Base-by-base conservation (phyloP, 108 stramenopile genomes). In the Stephanodiscus minutulus region DNA sequence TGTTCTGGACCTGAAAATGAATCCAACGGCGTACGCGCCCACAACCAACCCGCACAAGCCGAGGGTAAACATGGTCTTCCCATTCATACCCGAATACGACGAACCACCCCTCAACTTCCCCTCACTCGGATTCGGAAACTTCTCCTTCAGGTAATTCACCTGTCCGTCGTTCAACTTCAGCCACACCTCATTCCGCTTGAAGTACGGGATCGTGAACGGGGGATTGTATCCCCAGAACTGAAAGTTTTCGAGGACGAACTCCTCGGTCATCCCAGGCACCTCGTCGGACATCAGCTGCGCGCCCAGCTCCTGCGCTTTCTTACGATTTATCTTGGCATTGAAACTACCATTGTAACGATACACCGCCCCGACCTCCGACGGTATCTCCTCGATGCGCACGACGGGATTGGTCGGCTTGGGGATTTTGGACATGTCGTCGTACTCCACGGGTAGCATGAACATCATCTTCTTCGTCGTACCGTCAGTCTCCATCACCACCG, bases 131-230 rank as follows among this genome's bases (percentile, higher is more conserved):
- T 25, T 54, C 5, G 44, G 43, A 64, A 71, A 86, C 29, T 76
- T 79, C 27, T 83, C 58, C 20, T 61, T 56, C 60, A 92, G 63
- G 35, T 81, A 68, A 22, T 84, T 70, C 2, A 83, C 90, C 63
- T 94, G 86, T 17, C 82, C 79, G 33, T 83, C 63, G 1, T 70
- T 79, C 64, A 96, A 68, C 64, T 83, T 69, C 5, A 96, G 37
- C 94, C 94, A 96, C 43, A 96, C 69, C 59, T 96, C 95, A 74
- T 92, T 94, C n/a, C 92, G 81, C 21, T 89, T 75, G 57, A 94
- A 90, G 61, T 82, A 73, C 13, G 95, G 95, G 58, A 96, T 64
- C 2, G 90, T 91, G 37, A 92, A 94, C 0, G 95, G 95, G 17
- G 95, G 92, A 65, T 96, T 92, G 73, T 88, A 96, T 35, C 89